These are phyloP conservation scores for Plicaturopsis crispa DNA, from an alignment of 768 basidiomycete species.

Conservation along the genomic window DNA sequence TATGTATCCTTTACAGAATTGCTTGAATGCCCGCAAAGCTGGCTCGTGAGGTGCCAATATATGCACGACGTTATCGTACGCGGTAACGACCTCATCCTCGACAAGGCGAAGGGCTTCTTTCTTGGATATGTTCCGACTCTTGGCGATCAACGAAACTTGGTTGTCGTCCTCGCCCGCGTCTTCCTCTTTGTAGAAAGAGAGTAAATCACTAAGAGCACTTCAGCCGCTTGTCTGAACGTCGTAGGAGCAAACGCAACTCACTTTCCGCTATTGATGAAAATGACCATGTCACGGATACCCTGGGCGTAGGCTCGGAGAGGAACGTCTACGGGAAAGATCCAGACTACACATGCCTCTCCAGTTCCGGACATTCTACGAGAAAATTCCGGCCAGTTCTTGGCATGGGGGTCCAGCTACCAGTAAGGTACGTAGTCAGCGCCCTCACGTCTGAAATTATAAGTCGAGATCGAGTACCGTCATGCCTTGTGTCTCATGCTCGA, in stretches of 20 bases:
- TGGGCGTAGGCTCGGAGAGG: constrained; percentile 27
- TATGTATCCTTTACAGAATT: constrained; percentile 17
- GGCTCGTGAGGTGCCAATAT: constrained; percentile 14
- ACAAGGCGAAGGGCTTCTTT: constrained; percentile 16
- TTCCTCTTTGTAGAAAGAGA: constrained; percentile 37
- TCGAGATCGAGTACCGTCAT: constrained; percentile 15
- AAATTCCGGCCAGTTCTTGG: constrained; percentile 19
- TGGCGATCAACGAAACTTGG: constrained; percentile 24
- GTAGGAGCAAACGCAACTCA: no score
- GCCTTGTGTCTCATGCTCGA: constrained; percentile 22
- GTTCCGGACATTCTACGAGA: constrained; percentile 22
- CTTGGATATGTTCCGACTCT: constrained; percentile 16
- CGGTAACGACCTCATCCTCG: constrained; percentile 16
- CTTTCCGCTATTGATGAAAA: constrained; percentile 28
- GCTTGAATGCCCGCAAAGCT: constrained; percentile 12
- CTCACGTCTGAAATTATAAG: constrained; percentile 1
- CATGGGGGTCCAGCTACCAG: constrained; percentile 12
- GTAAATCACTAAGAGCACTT: constrained; percentile 24
- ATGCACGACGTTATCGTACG: constrained; percentile 15
- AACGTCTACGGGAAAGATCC: constrained; percentile 25
- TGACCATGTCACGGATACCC: constrained; percentile 27
- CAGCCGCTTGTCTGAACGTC: not conserved
- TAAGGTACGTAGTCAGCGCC: constrained; percentile 13
- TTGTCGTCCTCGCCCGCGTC: constrained; percentile 24
- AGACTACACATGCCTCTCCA: constrained; percentile 24